Evolutionary conservation across 768 basidiomycete species (phyloP).

Genomic region (Tylopilus sp.): DNA sequence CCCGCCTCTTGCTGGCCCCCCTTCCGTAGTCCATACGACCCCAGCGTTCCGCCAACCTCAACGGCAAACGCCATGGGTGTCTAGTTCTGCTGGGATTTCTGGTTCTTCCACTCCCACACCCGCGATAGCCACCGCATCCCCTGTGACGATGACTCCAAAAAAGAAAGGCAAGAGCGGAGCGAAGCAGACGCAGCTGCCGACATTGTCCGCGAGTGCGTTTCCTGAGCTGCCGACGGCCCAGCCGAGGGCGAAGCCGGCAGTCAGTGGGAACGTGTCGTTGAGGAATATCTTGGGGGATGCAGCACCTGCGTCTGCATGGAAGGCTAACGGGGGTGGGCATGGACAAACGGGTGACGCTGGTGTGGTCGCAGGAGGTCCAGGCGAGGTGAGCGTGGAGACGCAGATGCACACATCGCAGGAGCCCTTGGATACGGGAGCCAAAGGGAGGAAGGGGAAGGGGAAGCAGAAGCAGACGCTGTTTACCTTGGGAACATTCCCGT

Average conservation of each 20-base stretch:
- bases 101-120: not conserved
- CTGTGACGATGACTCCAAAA: conserved; percentile 3
- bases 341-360: not conserved
- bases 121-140: not conserved
- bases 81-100: conserved; percentile 15
- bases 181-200: conserved; percentile 34
- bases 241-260: conserved; percentile 40
- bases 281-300: conserved; percentile 50
- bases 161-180: conserved; percentile 5
- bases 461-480: conserved; percentile 87
- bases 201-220: conserved; percentile 56
- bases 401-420: not conserved
- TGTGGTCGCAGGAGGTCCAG: not conserved
- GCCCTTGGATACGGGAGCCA: conserved; percentile 25
- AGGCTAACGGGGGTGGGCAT: not conserved
- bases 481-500: conserved; percentile 52
- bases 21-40: not conserved
- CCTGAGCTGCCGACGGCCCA: conserved; percentile 60
- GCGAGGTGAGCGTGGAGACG: not conserved
- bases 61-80: conserved; percentile 63
- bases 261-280: conserved; percentile 65
- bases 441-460: conserved; percentile 74
- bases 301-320: conserved; percentile 34
- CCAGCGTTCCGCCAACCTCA: conserved; percentile 40
- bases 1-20: conserved; percentile 27